Conservation (phyloP, 2,329 filamentous ascomycete genomes). For the Diplodia seriata region DNA sequence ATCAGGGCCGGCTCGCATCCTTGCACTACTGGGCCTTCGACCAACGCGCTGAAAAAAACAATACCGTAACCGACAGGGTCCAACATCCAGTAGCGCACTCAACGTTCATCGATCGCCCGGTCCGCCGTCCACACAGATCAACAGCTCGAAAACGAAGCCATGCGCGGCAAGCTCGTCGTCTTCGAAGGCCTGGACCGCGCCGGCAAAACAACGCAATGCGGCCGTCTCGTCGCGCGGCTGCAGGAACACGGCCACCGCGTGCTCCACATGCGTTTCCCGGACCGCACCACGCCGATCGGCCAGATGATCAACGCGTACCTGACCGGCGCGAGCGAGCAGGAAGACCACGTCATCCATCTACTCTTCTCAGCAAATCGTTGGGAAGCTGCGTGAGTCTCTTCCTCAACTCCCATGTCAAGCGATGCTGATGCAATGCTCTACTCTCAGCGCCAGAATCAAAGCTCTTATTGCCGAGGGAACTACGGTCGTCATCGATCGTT, state of each 20-base stretch:
- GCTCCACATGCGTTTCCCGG: conserved; percentile 73
- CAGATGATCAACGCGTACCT: conserved; percentile 87
- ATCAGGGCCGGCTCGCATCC: conserved; percentile 22
- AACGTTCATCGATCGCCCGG: not conserved
- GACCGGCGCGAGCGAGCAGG: conserved; percentile 72
- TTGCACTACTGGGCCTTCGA: conserved; percentile 8
- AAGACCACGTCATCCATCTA: conserved; percentile 89
- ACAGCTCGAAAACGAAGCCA: conserved; percentile 28
- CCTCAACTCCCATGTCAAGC: not conserved
- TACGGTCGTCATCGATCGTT: conserved; percentile 86
- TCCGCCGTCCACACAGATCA: not conserved
- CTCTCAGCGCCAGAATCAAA: conserved; percentile 18
- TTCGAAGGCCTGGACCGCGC: conserved; percentile 89
- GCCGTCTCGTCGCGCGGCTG: conserved; percentile 66
- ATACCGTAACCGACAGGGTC: not conserved
- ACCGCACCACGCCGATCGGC: conserved; percentile 83
- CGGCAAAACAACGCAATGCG: conserved; percentile 91
- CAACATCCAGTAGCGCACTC: not conserved
- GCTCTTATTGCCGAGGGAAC: conserved; percentile 59
- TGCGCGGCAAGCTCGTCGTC: conserved; percentile 77
- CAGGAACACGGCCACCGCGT: conserved; percentile 59
- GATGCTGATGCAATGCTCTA: not conserved
- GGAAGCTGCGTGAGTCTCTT: conserved; percentile 63
- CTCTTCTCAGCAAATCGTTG: conserved; percentile 91
- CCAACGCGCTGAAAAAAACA: not conserved